phyloP scores from a whole-genome alignment of 331 rosid species.

The Erythrophleum ivorense region DNA sequence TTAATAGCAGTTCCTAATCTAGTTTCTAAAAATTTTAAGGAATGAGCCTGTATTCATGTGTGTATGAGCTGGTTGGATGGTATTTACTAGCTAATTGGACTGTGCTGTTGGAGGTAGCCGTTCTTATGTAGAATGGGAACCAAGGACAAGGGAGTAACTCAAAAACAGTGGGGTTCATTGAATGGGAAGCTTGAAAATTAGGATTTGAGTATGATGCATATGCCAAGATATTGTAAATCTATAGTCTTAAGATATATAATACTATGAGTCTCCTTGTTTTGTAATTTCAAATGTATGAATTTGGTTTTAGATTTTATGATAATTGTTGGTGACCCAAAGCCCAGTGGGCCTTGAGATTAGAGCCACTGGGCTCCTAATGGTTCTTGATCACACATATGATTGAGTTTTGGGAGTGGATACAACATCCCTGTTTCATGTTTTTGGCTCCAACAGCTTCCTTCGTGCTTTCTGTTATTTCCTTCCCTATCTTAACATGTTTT shows the following conservation, averaged over 20 bases:
- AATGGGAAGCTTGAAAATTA: background rate
- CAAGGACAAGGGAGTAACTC: background rate
- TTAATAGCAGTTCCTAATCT: constrained; percentile 3
- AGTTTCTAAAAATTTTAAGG: background rate
- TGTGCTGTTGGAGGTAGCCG: constrained; percentile 3
- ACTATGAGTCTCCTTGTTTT: background rate
- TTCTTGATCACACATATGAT: too few species aligned
- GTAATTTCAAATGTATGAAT: background rate
- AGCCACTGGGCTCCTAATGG: too few species aligned
- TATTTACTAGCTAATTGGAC: constrained; percentile 16
- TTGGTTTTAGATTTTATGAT: background rate
- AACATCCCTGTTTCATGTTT: too few species aligned
- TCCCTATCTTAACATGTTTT: too few species aligned
- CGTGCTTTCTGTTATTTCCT: too few species aligned
- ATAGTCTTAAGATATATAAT: background rate
- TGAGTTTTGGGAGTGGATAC: too few species aligned
- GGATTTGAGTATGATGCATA: background rate
- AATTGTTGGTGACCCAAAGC: too few species aligned
- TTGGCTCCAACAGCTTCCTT: too few species aligned
- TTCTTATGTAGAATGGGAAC: background rate
- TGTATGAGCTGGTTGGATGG: background rate
- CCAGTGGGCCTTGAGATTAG: too few species aligned
- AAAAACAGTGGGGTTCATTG: background rate
- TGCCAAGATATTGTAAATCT: background rate
- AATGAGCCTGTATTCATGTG: background rate